A percentile compares a stretch with the other conserved stretches of the same genome.
These are phyloP conservation scores for Claviceps humidiphila DNA, from an alignment of 2,329 filamentous ascomycete species.

Conservation along the genomic window DNA sequence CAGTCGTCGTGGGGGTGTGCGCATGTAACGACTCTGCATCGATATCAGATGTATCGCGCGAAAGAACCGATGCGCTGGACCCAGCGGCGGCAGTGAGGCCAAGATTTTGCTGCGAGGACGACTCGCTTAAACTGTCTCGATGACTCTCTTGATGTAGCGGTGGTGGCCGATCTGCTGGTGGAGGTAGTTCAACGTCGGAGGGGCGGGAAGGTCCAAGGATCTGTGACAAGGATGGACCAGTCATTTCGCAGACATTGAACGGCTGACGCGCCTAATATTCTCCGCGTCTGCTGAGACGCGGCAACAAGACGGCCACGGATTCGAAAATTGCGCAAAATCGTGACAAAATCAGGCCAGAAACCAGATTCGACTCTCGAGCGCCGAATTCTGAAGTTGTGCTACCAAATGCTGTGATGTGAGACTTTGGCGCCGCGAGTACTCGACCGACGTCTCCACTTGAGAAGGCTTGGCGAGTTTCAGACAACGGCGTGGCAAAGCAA, in stretches of 20 bases:
- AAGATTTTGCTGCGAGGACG: not conserved
- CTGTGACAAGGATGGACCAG: constrained; percentile 19
- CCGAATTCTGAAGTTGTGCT: not conserved
- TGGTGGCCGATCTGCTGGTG: not conserved
- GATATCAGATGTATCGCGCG: not conserved
- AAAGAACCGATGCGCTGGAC: not conserved
- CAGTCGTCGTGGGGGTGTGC: not conserved
- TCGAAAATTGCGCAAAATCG: not conserved
- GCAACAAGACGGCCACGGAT: not conserved
- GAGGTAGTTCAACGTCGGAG: not conserved
- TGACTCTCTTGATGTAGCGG: not conserved
- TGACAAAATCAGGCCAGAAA: not conserved
- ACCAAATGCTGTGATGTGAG: no score
- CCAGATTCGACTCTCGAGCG: not conserved
- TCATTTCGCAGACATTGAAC: constrained; percentile 13
- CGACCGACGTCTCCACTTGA: no score
- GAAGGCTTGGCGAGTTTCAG: no score
- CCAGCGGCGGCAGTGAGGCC: not conserved
- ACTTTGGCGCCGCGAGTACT: no score
- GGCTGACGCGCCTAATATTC: not conserved
- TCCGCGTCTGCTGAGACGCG: not conserved
- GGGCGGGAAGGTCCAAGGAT: constrained; percentile 19
- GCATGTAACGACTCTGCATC: not conserved
- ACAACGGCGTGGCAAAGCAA: no score
- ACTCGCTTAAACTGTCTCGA: not conserved